Conservation (phyloP, 805 yeast species). For the Vanderwaltozyma tropicalis region DNA sequence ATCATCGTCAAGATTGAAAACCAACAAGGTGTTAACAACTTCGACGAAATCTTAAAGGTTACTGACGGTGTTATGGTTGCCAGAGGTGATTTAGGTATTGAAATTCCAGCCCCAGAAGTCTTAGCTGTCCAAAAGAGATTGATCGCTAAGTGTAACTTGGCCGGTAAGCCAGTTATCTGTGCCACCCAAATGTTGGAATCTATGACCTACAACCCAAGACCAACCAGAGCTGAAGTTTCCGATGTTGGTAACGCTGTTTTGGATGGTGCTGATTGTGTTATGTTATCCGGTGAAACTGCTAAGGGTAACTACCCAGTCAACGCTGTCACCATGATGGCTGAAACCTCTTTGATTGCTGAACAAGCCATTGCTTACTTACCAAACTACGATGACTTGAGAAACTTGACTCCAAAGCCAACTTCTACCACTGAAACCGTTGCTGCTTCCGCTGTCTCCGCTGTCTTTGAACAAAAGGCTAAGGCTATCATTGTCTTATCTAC, state of each 20-base stretch:
- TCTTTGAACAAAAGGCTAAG: slow-evolving; percentile 92
- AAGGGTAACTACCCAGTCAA: slow-evolving; percentile 97
- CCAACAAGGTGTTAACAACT: slow-evolving; percentile 99
- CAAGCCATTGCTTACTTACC: slow-evolving; percentile 85
- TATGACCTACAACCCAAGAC: slow-evolving; percentile 99
- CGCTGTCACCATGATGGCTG: slow-evolving; percentile 98
- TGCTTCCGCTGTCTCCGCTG: slow-evolving; percentile 91
- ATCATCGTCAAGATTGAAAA: slow-evolving; percentile 96
- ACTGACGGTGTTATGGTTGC: slow-evolving; percentile 99
- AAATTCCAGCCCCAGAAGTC: slow-evolving; percentile 98
- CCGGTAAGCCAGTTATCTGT: slow-evolving; percentile 98
- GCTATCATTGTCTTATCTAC: slow-evolving; percentile 95
- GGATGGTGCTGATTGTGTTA: slow-evolving; percentile 99
- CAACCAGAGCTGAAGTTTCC: slow-evolving; percentile 98
- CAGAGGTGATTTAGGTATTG: slow-evolving; percentile 99
- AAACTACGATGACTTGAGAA: slow-evolving; percentile 78
- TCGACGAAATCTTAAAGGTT: slow-evolving; percentile 85
- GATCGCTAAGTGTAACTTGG: slow-evolving; percentile 97
- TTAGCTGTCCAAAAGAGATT: slow-evolving; percentile 97
- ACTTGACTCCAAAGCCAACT: slow-evolving; percentile 78
- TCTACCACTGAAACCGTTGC: slow-evolving; percentile 94
- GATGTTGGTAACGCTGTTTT: slow-evolving; percentile 98
- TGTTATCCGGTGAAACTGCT: slow-evolving; percentile 99
- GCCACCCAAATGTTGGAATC: slow-evolving; percentile 99
- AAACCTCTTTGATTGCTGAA: slow-evolving; percentile 93